These are phyloP conservation scores for Citrus mangshanensis DNA, from an alignment of 345 rosid genomes.

Conservation along the genomic window DNA sequence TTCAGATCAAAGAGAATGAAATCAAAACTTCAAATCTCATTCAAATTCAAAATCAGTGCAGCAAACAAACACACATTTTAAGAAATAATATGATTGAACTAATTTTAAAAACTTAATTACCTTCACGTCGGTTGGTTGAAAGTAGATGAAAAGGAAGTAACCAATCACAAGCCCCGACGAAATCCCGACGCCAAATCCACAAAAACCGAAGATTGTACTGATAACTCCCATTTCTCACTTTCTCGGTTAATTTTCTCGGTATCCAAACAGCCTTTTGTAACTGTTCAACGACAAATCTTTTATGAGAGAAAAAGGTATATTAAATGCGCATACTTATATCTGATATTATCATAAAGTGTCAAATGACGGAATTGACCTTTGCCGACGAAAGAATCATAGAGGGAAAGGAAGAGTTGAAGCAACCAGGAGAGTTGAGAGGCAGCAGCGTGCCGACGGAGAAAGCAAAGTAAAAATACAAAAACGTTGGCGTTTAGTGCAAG, in stretches of 20 bases:
- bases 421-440: not conserved
- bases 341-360: not conserved
- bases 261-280: conserved; percentile 12
- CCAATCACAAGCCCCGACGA: conserved; percentile 74
- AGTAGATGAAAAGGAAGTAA: conserved; percentile 70
- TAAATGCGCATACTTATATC: not conserved
- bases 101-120: conserved; percentile 21
- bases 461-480: not conserved
- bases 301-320: not conserved
- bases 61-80: not conserved
- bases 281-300: not conserved
- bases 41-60: not conserved
- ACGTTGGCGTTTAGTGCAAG: not conserved
- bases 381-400: not conserved
- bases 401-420: not conserved
- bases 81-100: not conserved
- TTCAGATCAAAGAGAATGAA: not conserved
- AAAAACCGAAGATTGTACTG: conserved; percentile 67
- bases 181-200: conserved; percentile 87
- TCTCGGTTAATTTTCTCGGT: conserved; percentile 1
- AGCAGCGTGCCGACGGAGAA: not conserved
- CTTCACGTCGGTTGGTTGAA: conserved; percentile 75
- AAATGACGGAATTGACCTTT: conserved; percentile 16
- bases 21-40: not conserved
- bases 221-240: conserved; percentile 63